Evolutionary conservation across 1,284 basidiomycete genomes (phyloP).

Genomic region (Ustilago nuda): DNA sequence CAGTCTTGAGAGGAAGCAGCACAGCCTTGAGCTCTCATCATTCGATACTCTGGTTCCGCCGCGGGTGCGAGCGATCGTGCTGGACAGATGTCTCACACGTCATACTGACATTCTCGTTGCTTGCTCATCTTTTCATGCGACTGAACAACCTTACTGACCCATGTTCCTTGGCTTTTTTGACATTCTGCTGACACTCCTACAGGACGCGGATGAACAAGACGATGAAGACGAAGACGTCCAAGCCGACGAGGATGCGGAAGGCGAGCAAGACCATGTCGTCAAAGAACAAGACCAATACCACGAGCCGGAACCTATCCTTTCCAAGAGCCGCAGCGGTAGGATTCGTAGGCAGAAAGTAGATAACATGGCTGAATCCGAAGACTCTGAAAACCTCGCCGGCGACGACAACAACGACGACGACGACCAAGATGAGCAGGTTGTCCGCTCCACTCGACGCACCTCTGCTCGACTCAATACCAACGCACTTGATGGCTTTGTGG

Average conservation of each 20-base stretch:
- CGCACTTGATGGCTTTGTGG: slow-evolving; percentile 58
- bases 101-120: slow-evolving; percentile 20
- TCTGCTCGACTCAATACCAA: slow-evolving; percentile 25
- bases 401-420: slow-evolving; percentile 40
- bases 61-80: background rate
- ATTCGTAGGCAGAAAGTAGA: slow-evolving; percentile 14
- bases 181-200: background rate
- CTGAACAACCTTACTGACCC: slow-evolving; percentile 17
- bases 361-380: slow-evolving; percentile 42
- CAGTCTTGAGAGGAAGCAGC: background rate
- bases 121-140: background rate
- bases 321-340: slow-evolving; percentile 50
- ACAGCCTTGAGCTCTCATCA: background rate
- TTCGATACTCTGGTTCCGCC: background rate
- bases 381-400: slow-evolving; percentile 19
- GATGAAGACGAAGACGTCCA: slow-evolving; percentile 45
- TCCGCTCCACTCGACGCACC: slow-evolving; percentile 17
- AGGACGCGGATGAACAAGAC: slow-evolving; percentile 34
- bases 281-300: slow-evolving; percentile 19
- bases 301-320: slow-evolving; percentile 26
- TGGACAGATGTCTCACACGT: slow-evolving; percentile 1
- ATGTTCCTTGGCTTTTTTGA: background rate
- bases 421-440: slow-evolving; percentile 38
- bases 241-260: slow-evolving; percentile 30
- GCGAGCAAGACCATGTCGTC: slow-evolving; percentile 23